Percentiles rank a stretch among this genome's conserved stretches.
Evolutionary conservation across 768 basidiomycete species (phyloP).

Genomic region (Leccinellum luteum): DNA sequence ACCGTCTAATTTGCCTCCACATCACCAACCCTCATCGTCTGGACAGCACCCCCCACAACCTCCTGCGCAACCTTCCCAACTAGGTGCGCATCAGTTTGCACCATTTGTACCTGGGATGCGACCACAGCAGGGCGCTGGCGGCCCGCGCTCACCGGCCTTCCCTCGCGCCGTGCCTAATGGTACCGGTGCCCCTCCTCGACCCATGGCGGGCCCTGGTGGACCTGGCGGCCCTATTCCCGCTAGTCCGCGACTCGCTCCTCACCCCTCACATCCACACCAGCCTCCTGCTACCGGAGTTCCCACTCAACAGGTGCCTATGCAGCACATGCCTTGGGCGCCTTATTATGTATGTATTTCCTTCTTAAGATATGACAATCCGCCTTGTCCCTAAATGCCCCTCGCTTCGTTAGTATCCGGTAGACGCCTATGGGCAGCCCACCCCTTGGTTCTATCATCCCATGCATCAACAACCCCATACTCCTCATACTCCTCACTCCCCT

Average conservation of each 20-base stretch:
- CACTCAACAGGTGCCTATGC: conserved; percentile 40
- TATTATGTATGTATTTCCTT: conserved; percentile 56
- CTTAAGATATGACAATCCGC: background rate
- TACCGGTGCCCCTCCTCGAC: conserved; percentile 43
- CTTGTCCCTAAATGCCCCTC: conserved; percentile 1
- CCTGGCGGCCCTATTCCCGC: conserved; percentile 50
- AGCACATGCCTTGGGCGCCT: conserved; percentile 38
- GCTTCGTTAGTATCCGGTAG: conserved; percentile 40
- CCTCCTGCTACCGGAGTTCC: conserved; percentile 55
- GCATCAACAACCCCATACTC: conserved; percentile 44
- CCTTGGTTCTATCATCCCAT: conserved; percentile 40
- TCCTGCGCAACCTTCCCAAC: conserved; percentile 38
- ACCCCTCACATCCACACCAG: conserved; percentile 43
- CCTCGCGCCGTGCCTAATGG: conserved; percentile 63
- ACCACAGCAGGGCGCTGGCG: conserved; percentile 44
- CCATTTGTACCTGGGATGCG: conserved; percentile 52
- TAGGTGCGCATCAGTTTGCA: conserved; percentile 43
- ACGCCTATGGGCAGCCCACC: conserved; percentile 45
- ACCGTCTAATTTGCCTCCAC: conserved; percentile 50
- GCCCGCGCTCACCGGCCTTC: conserved; percentile 68
- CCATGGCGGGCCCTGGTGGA: conserved; percentile 48
- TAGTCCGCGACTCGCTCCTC: conserved; percentile 66
- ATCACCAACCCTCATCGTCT: conserved; percentile 39
- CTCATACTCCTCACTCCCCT: conserved; percentile 41
- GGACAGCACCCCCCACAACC: conserved; percentile 39